Base-by-base conservation (phyloP, 768 basidiomycete genomes). In the Boletellus emodensis region DNA sequence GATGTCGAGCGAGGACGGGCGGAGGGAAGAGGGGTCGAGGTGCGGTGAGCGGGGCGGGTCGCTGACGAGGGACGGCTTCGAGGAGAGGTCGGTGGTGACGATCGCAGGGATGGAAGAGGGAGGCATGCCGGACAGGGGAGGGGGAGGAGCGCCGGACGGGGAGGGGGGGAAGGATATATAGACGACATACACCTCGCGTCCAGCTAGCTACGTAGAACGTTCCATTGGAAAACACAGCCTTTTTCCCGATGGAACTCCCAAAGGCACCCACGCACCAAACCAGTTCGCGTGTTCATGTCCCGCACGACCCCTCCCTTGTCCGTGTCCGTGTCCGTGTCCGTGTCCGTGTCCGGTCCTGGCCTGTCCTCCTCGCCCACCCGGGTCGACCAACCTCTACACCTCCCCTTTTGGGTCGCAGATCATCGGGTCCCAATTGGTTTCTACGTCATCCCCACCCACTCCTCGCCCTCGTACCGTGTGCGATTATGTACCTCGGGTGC, bases 51-150 rank as follows among this genome's bases (percentile, higher is more conserved):
- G 53, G 40, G 37, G 38, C 3, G 22, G 18, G 44, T 38, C 20
- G 17, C 47, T 33, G 18, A 58, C 48, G 33, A 69, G 54, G 20
- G 65, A 60, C 8, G 50, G 59, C 15, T 50, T 60, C n/a, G 68
- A 71, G 15, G 68, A 69, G 1, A 71, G 58, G 59, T 69, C 68
- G 13, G 63, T 69, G 0, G 68, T 69, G 46, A 70, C 68, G 48
- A 71, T 69, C 18, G 67, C 67, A 35, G 67, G 67, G 2, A 71
- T 71, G 54, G 54, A 58, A 8, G 24, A 6, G 6, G 24, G 24
- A 24, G 24, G 24, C 3, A 6, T 6, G 24, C 24, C 24, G 24
- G 24, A 24, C 24, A 4, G 24, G 24, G 24, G 20, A 3, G 37
- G 22, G 11, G 20, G 14, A 17, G 35, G 34, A 22, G 20, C 44